Evolutionary conservation across 257 asterid genomes (phyloP).

Genomic region (Solanum tacnaense): DNA sequence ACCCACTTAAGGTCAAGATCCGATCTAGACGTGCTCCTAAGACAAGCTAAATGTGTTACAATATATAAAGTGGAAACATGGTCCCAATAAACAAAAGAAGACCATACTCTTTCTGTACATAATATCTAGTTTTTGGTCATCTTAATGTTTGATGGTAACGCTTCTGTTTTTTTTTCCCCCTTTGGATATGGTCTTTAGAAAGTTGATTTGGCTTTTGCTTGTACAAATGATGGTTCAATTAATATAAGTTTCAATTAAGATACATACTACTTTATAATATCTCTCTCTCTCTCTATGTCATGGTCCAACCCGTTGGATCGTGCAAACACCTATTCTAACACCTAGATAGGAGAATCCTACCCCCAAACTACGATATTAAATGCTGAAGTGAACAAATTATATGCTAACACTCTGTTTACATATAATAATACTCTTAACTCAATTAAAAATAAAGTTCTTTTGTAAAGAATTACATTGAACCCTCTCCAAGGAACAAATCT

Average conservation of each 20-base stretch:
- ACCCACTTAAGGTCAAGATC: neutral
- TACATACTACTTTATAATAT: neutral
- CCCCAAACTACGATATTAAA: too few species aligned
- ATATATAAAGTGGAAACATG: neutral
- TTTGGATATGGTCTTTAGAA: neutral
- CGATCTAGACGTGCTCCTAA: neutral
- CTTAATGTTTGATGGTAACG: neutral
- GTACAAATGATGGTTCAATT: neutral
- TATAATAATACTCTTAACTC: neutral
- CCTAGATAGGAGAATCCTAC: neutral
- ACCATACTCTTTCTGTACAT: neutral
- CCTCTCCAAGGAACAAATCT: neutral
- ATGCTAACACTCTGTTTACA: neutral
- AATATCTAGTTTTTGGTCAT: neutral
- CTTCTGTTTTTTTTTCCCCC: neutral
- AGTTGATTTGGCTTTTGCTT: neutral
- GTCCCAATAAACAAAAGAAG: neutral
- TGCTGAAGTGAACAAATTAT: neutral
- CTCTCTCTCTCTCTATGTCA: neutral
- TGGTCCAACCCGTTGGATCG: neutral
- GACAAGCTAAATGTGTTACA: neutral
- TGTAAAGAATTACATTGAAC: neutral
- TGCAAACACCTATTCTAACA: neutral
- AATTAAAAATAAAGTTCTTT: too few species aligned
- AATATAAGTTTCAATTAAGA: neutral